phyloP scores from a whole-genome alignment of 2,329 filamentous ascomycete genomes.

The Colletotrichum falcatum region DNA sequence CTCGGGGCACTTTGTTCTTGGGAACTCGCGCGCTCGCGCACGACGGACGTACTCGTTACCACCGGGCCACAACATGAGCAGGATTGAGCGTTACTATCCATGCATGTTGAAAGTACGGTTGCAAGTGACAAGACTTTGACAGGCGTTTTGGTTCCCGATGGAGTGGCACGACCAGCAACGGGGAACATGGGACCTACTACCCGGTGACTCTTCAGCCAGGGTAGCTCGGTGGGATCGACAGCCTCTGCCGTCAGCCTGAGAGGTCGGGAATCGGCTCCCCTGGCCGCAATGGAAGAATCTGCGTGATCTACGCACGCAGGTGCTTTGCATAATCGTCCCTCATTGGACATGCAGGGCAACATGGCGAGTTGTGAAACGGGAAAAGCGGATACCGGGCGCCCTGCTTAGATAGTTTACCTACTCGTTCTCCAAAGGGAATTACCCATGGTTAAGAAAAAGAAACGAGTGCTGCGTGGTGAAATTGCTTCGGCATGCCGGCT shows the following conservation, averaged over 20 bases:
- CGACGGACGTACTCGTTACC: background rate
- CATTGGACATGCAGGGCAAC: background rate
- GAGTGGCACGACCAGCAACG: background rate
- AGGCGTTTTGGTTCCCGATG: background rate
- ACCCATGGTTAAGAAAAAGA: background rate
- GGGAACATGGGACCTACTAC: background rate
- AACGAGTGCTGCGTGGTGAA: background rate
- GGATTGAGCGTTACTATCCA: too few species aligned
- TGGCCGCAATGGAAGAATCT: too few species aligned
- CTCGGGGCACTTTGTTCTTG: background rate
- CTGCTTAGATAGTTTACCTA: background rate
- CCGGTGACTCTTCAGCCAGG: background rate
- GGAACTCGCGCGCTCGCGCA: too few species aligned
- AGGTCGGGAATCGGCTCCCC: too few species aligned
- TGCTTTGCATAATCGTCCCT: background rate
- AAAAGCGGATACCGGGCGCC: background rate
- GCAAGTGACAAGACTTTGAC: background rate
- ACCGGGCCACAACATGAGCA: too few species aligned
- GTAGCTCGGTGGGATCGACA: too few species aligned
- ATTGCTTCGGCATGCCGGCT: background rate
- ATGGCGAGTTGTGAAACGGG: background rate
- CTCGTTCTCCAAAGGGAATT: background rate
- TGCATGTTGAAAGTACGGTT: background rate
- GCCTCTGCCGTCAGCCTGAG: too few species aligned
- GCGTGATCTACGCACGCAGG: too few species aligned